Evolutionary conservation across 2,329 filamentous ascomycete genomes (phyloP), one percentile per base, ranked within the genome.

Genomic region (Metarhizium brunneum): DNA sequence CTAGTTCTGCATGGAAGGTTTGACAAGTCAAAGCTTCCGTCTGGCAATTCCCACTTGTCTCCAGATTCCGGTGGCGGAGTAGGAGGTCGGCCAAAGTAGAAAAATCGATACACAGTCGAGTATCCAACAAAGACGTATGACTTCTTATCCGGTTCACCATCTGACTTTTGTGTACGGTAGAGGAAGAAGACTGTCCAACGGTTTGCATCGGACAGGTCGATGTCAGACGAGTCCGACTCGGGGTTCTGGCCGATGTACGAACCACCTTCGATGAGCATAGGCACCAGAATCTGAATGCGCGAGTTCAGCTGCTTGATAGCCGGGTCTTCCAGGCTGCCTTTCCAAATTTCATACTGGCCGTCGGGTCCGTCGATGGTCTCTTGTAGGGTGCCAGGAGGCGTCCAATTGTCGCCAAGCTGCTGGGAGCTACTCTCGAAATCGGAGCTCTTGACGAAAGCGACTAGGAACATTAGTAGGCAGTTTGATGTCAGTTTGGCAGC

Each of bases 121-220:
- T 95, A 97, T 56, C 94, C 94, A 40, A 90, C 85, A 61, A 99
- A 89, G 2, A 83, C 81, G 68, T 96, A 96, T n/a, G 80, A 74
- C 14, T 76, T 79, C 54, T 73, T 76, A 10, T 71, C 73, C 11
- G 77, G 69, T 2, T 71, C 64, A 3, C 67, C 64, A 2, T 69
- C 54, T 2, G 66, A 62, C 4, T 72, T 72, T 58, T 81, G 81
- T 66, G 87, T 87, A 63, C 86, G 82, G 70, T 87, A 92, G 55
- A 96, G 76, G 62, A 96, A 85, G 72, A 91, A 97, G n/a, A 97
- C 74, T 0, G 88, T 91, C 94, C 94, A 99, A 64, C 92, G 82
- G 58, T 91, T 82, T 20, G 84, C 85, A 59, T 92, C 87, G 1
- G 86, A 80, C 53, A 88, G 80, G 43, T 91, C 84, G 47, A 67